These are phyloP conservation scores for Cutaneotrichosporon sp. DNA, from an alignment of 1,284 basidiomycete genomes.

Conservation along the genomic window DNA sequence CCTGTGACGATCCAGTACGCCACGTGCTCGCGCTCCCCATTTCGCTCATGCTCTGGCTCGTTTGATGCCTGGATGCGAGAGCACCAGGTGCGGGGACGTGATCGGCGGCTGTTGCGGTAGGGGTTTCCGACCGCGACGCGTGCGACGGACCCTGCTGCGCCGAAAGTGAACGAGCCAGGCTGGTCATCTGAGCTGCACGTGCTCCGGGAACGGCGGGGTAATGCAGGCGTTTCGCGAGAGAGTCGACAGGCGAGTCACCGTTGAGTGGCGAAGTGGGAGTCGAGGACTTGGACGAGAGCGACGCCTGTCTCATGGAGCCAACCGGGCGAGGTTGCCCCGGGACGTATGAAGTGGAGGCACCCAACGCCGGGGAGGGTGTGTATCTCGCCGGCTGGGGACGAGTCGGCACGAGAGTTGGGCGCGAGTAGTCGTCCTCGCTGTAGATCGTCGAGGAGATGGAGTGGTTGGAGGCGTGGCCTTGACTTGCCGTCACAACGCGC, in stretches of 20 bases:
- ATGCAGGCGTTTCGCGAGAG: neutral
- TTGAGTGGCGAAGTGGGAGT: conserved; percentile 1
- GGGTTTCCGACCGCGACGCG: conserved; percentile 1
- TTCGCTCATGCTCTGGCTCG: conserved; percentile 10
- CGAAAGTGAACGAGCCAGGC: conserved; percentile 7
- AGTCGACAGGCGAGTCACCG: neutral
- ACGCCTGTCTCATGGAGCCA: conserved; percentile 16
- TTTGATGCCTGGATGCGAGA: conserved; percentile 10
- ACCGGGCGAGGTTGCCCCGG: conserved; percentile 44
- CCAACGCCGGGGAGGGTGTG: conserved; percentile 20
- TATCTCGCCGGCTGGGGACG: conserved; percentile 32
- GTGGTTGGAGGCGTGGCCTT: neutral
- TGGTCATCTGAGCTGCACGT: neutral
- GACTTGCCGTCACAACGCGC: neutral
- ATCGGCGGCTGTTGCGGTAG: neutral
- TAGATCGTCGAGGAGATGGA: conserved; percentile 4
- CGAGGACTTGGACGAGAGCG: conserved; percentile 6
- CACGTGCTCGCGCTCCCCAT: neutral
- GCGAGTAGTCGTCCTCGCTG: conserved; percentile 2
- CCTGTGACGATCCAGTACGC: conserved; percentile 1
- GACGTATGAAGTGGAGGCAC: conserved; percentile 23
- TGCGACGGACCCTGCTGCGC: conserved; percentile 2
- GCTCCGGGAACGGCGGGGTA: neutral
- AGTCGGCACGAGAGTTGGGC: conserved; percentile 33
- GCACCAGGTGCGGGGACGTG: conserved; percentile 9